phyloP scores from a whole-genome alignment of 306 rosid species.

The Castanopsis chinensis region DNA sequence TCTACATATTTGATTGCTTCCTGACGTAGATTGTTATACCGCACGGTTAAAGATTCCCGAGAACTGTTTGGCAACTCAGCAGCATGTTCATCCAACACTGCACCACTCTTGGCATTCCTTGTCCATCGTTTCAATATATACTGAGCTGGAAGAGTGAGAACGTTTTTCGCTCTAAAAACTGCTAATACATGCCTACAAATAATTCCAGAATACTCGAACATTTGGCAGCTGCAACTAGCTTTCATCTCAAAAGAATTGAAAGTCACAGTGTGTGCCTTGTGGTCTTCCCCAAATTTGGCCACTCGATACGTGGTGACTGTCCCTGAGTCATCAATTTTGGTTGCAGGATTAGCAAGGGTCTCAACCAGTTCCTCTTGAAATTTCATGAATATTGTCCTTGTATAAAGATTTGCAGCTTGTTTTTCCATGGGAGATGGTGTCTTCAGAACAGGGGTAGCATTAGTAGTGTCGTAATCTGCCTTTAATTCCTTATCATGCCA shows the following conservation, averaged over 20 bases:
- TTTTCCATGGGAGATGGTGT: slow-evolving; percentile 95
- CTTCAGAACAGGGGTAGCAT: slow-evolving; percentile 58
- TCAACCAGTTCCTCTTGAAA: slow-evolving; percentile 90
- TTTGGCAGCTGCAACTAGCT: slow-evolving; percentile 86
- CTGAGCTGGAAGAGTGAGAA: slow-evolving; percentile 81
- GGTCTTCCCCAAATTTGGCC: slow-evolving; percentile 81
- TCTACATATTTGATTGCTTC: slow-evolving; percentile 87
- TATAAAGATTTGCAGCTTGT: slow-evolving; percentile 80
- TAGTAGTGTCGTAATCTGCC: slow-evolving; percentile 73
- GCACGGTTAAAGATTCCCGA: slow-evolving; percentile 53
- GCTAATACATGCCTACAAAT: slow-evolving; percentile 83
- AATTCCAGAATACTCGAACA: slow-evolving; percentile 87
- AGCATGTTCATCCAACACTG: slow-evolving; percentile 43
- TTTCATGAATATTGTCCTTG: slow-evolving; percentile 71
- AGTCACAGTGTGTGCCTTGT: slow-evolving; percentile 63
- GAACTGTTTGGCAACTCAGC: slow-evolving; percentile 51
- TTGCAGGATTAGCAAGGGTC: slow-evolving; percentile 90
- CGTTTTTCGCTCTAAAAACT: slow-evolving; percentile 79
- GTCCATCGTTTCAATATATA: slow-evolving; percentile 90
- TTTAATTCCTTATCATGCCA: slow-evolving; percentile 83
- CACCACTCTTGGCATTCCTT: slow-evolving; percentile 68
- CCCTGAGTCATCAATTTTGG: slow-evolving; percentile 72
- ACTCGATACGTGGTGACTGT: slow-evolving; percentile 70
- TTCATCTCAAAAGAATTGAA: slow-evolving; percentile 64
- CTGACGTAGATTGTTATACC: slow-evolving; percentile 72